Evolutionary conservation across 129 eudicot genomes (phyloP), one percentile per base, ranked within the genome.

Genomic region (Erigeron canadensis): DNA sequence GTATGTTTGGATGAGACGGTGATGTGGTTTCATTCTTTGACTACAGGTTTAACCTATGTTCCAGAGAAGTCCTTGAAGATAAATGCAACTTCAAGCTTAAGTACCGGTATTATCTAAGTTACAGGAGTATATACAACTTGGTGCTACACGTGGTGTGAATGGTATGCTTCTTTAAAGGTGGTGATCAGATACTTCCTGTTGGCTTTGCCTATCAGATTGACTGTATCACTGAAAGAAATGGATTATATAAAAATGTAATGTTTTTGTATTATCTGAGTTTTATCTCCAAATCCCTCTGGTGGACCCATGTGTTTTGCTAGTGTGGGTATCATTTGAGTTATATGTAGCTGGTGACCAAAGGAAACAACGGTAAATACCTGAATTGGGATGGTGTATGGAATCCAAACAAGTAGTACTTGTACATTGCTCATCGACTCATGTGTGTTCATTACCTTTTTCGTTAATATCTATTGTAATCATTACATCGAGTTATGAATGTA

Each of bases 21-120:
- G 28, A 42, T 40, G 3, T 59, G 59, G 75, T 16, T 60, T 59
- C 39, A 69, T 60, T 59, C 12, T 77, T 56, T 50, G 63, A 61
- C 51, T n/a, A 63, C 87, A 93, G 98, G 98, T 74, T 66, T 78
- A 22, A 87, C 83, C 43, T 93, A 89, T 56, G 65, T 93, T 50
- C 96, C 98, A 4, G 98, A 89, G 81, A 86, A 87, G 66, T 85
- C 98, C 15, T 73, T 93, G 51, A 89, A 93, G 95, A 89, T 93
- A 78, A 80, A 93, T 78, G 95, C 98, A 73, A 93, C 95, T 51
- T 89, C 96, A 63, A 89, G 96, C 86, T 69, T 93, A 62, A 82
- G 88, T 47, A 79, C 90, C 8, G 96, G 88, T 39, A 82, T 87
- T 34, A 22, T 81, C 60, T 91, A 57, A 75, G 56, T 40, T n/a